These are phyloP conservation scores for Penicillium verrucosum DNA, from an alignment of 2,329 filamentous ascomycete genomes.

Conservation along the genomic window DNA sequence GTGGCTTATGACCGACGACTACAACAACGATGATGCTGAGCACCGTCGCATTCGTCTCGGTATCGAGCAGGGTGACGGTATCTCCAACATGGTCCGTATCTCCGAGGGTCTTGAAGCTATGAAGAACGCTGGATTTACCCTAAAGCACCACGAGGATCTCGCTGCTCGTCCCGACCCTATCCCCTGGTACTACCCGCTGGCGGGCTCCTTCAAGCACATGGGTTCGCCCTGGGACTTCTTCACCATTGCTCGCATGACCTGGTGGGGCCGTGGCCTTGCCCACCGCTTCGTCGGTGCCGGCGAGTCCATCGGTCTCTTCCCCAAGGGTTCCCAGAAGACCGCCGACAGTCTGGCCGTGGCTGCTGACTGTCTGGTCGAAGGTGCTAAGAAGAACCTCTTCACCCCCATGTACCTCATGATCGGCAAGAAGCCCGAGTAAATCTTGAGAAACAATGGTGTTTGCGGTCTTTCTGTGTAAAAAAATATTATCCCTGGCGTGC, in stretches of 20 bases:
- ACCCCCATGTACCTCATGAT: conserved; percentile 99
- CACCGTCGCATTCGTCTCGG: conserved; percentile 89
- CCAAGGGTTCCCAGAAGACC: conserved; percentile 87
- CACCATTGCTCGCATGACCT: conserved; percentile 86
- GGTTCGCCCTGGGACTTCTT: conserved; percentile 74
- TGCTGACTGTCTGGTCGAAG: conserved; percentile 80
- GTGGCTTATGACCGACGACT: conserved; percentile 96
- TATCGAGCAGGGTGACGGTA: conserved; percentile 94
- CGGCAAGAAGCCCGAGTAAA: conserved; percentile 70
- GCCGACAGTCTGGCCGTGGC: conserved; percentile 80
- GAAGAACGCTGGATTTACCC: conserved; percentile 79
- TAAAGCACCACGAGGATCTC: conserved; percentile 82
- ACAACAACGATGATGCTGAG: conserved; percentile 80
- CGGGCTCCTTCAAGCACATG: conserved; percentile 80
- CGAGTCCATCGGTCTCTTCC: conserved; percentile 72
- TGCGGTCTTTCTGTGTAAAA: conserved; percentile 5
- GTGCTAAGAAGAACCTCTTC: conserved; percentile 86
- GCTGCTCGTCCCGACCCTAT: conserved; percentile 70
- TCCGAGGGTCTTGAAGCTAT: conserved; percentile 79
- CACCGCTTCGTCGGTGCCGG: conserved; percentile 74
- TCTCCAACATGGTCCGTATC: conserved; percentile 93
- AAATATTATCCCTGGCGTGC: conserved; percentile 11
- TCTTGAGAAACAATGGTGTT: neutral
- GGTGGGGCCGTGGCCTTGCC: conserved; percentile 69
- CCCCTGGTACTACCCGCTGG: conserved; percentile 93